These are phyloP conservation scores for Ophiostoma triangulosporum DNA, from an alignment of 2,329 filamentous ascomycete genomes.

Conservation along the genomic window DNA sequence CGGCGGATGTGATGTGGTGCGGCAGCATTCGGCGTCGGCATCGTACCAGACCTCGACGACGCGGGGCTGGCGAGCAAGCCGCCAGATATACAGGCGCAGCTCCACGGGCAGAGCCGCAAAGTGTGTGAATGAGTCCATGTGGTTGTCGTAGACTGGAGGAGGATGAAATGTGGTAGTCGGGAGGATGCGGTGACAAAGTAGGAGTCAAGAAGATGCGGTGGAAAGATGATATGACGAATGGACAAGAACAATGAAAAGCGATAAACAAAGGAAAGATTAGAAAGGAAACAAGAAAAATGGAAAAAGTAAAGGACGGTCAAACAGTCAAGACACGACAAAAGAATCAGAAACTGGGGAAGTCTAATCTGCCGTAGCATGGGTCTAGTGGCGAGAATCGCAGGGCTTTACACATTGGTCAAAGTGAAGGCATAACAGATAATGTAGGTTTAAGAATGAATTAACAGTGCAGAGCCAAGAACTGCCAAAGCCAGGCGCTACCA, in stretches of 20 bases:
- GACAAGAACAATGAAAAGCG: background rate
- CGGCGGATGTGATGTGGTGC: conserved; percentile 25
- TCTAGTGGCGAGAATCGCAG: background rate
- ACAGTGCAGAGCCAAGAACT: background rate
- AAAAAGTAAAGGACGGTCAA: background rate
- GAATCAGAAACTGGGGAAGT: background rate
- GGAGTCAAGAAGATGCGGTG: background rate
- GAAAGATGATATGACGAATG: no score
- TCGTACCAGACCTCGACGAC: conserved; percentile 29
- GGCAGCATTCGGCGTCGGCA: conserved; percentile 22
- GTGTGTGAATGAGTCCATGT: conserved; percentile 16
- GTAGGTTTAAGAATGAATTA: background rate
- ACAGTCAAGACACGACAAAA: background rate
- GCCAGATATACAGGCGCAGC: conserved; percentile 29
- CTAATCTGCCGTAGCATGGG: background rate
- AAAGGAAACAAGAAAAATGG: background rate
- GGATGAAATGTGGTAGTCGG: background rate
- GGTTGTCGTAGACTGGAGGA: background rate
- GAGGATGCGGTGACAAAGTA: background rate
- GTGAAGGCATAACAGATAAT: background rate
- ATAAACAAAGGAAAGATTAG: background rate
- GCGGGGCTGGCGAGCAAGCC: conserved; percentile 22
- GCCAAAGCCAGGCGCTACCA: background rate
- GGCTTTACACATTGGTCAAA: no score
- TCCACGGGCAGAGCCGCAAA: conserved; percentile 26